Conservation (phyloP, 1,284 basidiomycete species). For the Apiotrichum montevideense region DNA sequence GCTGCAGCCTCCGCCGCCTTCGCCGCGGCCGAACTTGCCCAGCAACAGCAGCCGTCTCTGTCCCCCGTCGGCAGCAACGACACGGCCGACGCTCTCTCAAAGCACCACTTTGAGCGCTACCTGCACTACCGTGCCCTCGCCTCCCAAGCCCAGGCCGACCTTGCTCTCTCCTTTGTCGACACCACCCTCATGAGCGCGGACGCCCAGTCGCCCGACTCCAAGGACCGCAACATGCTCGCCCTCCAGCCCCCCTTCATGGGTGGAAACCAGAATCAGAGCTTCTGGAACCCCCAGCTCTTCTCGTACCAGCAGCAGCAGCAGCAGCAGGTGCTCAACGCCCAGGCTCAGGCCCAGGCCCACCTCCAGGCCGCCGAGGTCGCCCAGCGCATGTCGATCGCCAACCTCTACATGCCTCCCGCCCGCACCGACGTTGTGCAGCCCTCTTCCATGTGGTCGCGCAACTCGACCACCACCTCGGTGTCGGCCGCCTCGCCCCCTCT, state of each 20-base stretch:
- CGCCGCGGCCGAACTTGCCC: background rate
- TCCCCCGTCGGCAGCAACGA: background rate
- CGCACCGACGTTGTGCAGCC: background rate
- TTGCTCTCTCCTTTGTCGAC: constrained; percentile 17
- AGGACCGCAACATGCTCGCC: constrained; percentile 27
- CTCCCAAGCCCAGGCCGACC: constrained; percentile 34
- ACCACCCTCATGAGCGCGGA: constrained; percentile 15
- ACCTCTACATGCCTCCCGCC: constrained; percentile 22
- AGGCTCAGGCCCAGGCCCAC: constrained; percentile 31
- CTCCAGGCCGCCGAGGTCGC: constrained; percentile 34
- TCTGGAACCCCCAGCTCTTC: constrained; percentile 15
- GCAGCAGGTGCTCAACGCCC: constrained; percentile 7
- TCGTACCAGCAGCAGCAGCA: constrained; percentile 22
- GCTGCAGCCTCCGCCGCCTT: constrained; percentile 11
- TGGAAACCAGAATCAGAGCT: constrained; percentile 3
- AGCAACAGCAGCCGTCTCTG: background rate
- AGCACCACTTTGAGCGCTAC: constrained; percentile 40
- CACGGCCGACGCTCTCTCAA: constrained; percentile 33
- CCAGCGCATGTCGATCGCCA: constrained; percentile 19
- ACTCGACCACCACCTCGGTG: constrained; percentile 16
- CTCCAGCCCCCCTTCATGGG: constrained; percentile 16
- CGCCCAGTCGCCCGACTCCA: constrained; percentile 15
- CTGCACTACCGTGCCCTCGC: constrained; percentile 42
- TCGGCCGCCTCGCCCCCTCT: constrained; percentile 23
- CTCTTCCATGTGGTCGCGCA: constrained; percentile 16